Percentiles rank a stretch among this genome's conserved stretches.
phyloP scores from a whole-genome alignment of 495 filamentous ascomycete species.

The Bacidia rubella region DNA sequence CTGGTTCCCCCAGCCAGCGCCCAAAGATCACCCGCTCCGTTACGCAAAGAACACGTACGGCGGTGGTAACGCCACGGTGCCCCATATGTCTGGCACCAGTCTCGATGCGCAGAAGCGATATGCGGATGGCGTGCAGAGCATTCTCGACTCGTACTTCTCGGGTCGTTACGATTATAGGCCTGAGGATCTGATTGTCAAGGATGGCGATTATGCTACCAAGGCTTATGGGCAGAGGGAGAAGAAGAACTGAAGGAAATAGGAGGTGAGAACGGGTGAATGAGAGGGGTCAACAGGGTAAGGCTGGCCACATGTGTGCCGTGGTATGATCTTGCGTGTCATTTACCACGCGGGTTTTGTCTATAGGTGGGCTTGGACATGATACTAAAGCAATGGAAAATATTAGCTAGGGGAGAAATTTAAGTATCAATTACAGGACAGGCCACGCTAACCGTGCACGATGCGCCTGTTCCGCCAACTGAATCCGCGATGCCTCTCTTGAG shows the following conservation, averaged over 20 bases:
- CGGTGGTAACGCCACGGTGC: conserved; percentile 94
- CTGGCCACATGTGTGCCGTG: no score
- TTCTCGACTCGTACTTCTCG: conserved; percentile 80
- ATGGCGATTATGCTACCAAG: conserved; percentile 91
- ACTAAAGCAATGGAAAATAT: no score
- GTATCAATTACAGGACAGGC: no score
- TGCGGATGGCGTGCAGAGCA: conserved; percentile 74
- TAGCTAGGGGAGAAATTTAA: no score
- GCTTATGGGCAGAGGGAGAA: conserved; percentile 66
- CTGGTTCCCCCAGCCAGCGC: conserved; percentile 87
- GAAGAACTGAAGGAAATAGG: conserved; percentile 3
- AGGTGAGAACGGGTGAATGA: not conserved
- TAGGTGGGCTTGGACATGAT: no score
- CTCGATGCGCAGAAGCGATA: conserved; percentile 96
- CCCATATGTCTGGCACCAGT: conserved; percentile 95
- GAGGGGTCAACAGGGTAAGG: not conserved
- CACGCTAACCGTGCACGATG: no score
- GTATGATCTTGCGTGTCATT: no score
- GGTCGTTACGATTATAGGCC: conserved; percentile 76
- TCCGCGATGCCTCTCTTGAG: no score
- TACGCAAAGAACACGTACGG: conserved; percentile 89
- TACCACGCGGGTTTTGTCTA: no score
- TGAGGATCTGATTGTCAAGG: conserved; percentile 84
- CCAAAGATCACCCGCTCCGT: conserved; percentile 86
- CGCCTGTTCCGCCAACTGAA: no score